phyloP scores from a whole-genome alignment of 129 eudicot species.

The Pittosporum tobira region DNA sequence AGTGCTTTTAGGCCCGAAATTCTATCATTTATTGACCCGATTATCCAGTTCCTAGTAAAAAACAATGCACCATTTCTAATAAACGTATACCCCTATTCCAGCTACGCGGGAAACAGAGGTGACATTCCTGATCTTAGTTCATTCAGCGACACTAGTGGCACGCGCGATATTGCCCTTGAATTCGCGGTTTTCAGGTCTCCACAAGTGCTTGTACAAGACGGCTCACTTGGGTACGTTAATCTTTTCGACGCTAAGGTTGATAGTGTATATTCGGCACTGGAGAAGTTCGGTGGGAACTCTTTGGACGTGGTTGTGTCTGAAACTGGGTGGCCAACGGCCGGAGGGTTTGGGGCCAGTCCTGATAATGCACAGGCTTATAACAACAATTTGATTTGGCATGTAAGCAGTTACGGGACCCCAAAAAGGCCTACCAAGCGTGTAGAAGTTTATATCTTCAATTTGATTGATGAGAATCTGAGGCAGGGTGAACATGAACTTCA shows the following conservation, averaged over 20 bases:
- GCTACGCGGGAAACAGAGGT: not conserved
- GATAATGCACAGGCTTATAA: conserved; percentile 17
- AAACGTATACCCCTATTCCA: conserved; percentile 36
- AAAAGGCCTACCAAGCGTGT: not conserved
- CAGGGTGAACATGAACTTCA: not conserved
- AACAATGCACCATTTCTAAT: conserved; percentile 22
- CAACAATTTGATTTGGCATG: conserved; percentile 22
- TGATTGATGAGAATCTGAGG: not conserved
- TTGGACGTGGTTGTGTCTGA: conserved; percentile 37
- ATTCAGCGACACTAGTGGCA: not conserved
- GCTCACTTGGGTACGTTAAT: conserved; percentile 11
- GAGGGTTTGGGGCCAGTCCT: conserved; percentile 15
- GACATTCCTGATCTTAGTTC: conserved; percentile 11
- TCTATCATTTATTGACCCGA: conserved; percentile 13
- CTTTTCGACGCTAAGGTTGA: conserved; percentile 32
- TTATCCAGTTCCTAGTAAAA: not conserved
- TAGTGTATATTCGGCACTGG: conserved; percentile 26
- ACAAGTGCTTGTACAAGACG: conserved; percentile 4
- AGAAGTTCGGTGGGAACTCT: conserved; percentile 15
- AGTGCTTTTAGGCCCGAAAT: conserved; percentile 9
- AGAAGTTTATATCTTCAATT: not conserved
- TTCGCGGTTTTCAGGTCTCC: conserved; percentile 23
- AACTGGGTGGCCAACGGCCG: conserved; percentile 41
- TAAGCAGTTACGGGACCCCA: conserved; percentile 21
- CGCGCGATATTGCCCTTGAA: conserved; percentile 2